Base-by-base conservation (phyloP, 108 stramenopile species). In the Nitzschia inconspicua region DNA sequence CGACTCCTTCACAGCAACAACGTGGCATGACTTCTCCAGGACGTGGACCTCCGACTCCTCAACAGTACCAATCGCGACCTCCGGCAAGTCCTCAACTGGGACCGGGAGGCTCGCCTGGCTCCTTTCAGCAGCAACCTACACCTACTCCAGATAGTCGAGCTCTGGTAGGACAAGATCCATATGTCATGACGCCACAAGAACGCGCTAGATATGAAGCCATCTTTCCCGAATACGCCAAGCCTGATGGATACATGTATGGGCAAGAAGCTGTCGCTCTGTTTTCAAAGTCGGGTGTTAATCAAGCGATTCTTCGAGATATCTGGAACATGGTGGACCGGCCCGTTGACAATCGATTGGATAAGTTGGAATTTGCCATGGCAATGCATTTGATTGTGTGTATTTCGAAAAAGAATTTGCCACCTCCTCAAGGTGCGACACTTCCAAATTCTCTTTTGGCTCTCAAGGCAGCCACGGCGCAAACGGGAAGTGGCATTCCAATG, bases 311-410 rank as follows among this genome's bases (percentile, higher is more conserved):
- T 41, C 39, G 80, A 44, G 70, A 73, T 23, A 83, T 97, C 36
- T 97, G 96, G 96, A 88, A 80, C 50, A 79, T 97, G 72, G 72
- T 83, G 11, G 97, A 93, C 73, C 60, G 75, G 36, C 93, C 93
- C 10, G 89, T 95, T 14, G 93, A 90, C 51, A 94, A 94, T 67
- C 82, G 87, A 32, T 79, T 94, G 70, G 90, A 88, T 60, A 68
- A 60, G 46, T 40, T 85, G 32, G 97, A 96, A 57, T 98, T 98
- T 70, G 92, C 86, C 55, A 70, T 96, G 11, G 95, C 93, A 1
- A 98, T 96, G 95, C 97, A 98, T 69, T 70, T 98, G 62, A 96
- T 98, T 71, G 95, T 96, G 11, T 96, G 95, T 59, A 63, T 96
- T 40, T 85, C 83, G 57, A 90, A 85, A 62, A 90, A 90, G 73